Conservation (phyloP, 148 eudicot genomes). For the Oxyria digyna region DNA sequence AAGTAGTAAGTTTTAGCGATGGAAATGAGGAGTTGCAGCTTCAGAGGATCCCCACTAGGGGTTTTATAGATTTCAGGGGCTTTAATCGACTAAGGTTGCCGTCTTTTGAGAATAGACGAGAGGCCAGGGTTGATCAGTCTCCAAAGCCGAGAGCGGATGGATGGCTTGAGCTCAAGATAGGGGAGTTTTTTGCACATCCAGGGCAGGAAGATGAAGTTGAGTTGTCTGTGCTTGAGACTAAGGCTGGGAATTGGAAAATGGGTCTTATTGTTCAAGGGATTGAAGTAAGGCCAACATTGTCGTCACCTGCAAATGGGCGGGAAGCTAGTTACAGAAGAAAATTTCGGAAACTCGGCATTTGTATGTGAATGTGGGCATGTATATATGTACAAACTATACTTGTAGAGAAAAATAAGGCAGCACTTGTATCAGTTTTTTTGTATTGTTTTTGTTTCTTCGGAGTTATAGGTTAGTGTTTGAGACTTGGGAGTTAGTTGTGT, state of each 20-base stretch:
- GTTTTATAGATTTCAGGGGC: background rate
- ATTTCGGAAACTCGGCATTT: background rate
- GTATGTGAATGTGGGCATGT: background rate
- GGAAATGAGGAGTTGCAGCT: background rate
- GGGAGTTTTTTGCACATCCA: slow-evolving; percentile 20
- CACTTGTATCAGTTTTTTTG: background rate
- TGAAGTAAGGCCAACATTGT: slow-evolving; percentile 37
- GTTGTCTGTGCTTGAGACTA: slow-evolving; percentile 30
- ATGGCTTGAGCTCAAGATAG: slow-evolving; percentile 56
- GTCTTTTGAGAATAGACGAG: background rate
- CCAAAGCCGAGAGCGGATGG: slow-evolving; percentile 41
- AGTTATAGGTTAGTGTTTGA: background rate
- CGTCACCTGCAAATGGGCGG: too few species aligned
- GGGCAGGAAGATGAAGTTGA: slow-evolving; percentile 31
- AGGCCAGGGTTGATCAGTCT: background rate
- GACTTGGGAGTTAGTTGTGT: background rate
- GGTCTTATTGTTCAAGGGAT: slow-evolving; percentile 55
- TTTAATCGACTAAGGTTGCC: background rate
- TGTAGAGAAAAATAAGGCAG: background rate
- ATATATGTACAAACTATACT: background rate
- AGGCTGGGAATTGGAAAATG: slow-evolving; percentile 25
- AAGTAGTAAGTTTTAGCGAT: slow-evolving; percentile 8
- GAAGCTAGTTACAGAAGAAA: too few species aligned
- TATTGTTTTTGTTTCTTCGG: background rate
- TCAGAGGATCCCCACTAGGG: background rate